phyloP scores from a whole-genome alignment of 2,329 filamentous ascomycete species.

The Fusarium sterilihyphosum region DNA sequence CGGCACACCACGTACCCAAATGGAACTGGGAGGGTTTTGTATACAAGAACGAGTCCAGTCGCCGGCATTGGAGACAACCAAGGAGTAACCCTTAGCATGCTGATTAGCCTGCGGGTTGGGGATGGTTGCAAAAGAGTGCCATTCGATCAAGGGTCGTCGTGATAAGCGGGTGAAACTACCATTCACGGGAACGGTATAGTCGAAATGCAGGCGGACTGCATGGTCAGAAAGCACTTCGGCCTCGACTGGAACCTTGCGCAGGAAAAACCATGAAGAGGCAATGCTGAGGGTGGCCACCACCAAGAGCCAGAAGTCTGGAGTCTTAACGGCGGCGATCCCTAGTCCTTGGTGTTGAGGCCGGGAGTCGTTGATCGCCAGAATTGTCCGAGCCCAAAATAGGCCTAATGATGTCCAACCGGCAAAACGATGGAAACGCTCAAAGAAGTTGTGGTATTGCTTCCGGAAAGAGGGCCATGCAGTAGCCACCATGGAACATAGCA shows the following conservation, averaged over 20 bases:
- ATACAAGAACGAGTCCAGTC: conserved; percentile 78
- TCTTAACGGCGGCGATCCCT: conserved; percentile 50
- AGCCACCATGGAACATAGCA: conserved; percentile 68
- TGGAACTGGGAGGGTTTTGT: conserved; percentile 64
- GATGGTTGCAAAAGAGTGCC: conserved; percentile 81
- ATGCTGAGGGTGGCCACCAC: conserved; percentile 71
- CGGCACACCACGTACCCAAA: conserved; percentile 76
- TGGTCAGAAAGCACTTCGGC: conserved; percentile 76
- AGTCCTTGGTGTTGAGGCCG: conserved; percentile 48
- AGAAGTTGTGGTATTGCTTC: conserved; percentile 71
- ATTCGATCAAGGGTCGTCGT: conserved; percentile 72
- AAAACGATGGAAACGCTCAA: conserved; percentile 78
- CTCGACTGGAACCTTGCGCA: conserved; percentile 73
- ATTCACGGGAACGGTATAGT: conserved; percentile 66
- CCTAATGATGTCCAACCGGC: conserved; percentile 74
- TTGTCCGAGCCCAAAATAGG: conserved; percentile 71
- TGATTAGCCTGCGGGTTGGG: conserved; percentile 59
- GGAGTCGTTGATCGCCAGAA: conserved; percentile 63
- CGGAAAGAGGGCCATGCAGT: conserved; percentile 73
- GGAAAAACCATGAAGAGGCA: conserved; percentile 76
- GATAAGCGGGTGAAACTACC: conserved; percentile 64
- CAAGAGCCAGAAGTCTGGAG: conserved; percentile 73
- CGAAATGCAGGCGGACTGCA: conserved; percentile 76
- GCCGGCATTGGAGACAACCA: conserved; percentile 77
- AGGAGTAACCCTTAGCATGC: conserved; percentile 64